Conservation (phyloP, 2,329 filamentous ascomycete species). For the Hortaea werneckii region DNA sequence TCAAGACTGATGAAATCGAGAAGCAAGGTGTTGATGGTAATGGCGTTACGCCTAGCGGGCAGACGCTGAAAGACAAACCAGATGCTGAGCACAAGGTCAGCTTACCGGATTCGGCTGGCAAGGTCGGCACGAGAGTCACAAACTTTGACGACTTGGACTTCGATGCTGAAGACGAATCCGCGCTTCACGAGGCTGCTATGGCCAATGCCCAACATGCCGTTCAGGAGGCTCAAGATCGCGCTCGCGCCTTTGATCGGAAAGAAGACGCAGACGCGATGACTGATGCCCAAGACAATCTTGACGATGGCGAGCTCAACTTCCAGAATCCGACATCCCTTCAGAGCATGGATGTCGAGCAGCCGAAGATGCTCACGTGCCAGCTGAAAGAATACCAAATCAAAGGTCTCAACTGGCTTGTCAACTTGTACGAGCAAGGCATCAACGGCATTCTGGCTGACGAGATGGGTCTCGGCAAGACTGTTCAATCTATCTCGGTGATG, state of each 20-base stretch:
- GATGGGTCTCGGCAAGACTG: constrained; percentile 98
- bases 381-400: constrained; percentile 99
- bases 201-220: constrained; percentile 95
- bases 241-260: constrained; percentile 76
- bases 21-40: constrained; percentile 75
- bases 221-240: constrained; percentile 85
- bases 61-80: constrained; percentile 30
- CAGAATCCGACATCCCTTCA: constrained; percentile 94
- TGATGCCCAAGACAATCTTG: constrained; percentile 45
- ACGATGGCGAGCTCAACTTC: constrained; percentile 98
- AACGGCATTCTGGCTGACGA: constrained; percentile 97
- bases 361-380: constrained; percentile 83
- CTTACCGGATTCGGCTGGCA: constrained; percentile 37
- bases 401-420: constrained; percentile 98
- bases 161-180: constrained; percentile 83
- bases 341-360: constrained; percentile 87
- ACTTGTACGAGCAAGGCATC: constrained; percentile 98
- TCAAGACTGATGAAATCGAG: constrained; percentile 94
- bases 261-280: constrained; percentile 46
- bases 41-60: constrained; percentile 45
- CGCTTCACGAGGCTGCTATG: constrained; percentile 72
- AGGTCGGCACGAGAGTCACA: constrained; percentile 63
- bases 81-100: constrained; percentile 38
- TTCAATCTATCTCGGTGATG: constrained; percentile 99
- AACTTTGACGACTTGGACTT: constrained; percentile 93